These are phyloP conservation scores for Pseudogymnoascus destructans DNA, from an alignment of 2,329 filamentous ascomycete genomes.

Conservation along the genomic window DNA sequence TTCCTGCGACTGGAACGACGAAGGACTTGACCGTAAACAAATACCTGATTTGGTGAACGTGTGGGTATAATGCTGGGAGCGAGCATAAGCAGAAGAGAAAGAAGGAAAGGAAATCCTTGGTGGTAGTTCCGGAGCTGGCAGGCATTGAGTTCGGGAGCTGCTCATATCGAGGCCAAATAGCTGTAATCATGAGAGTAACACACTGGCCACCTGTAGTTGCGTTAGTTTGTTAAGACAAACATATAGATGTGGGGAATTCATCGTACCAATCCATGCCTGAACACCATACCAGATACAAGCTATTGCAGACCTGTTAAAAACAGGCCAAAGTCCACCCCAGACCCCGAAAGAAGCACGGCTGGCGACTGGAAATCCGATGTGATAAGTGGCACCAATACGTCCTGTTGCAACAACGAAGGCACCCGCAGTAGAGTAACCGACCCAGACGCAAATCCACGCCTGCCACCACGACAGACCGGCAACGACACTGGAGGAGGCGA, in stretches of 20 bases:
- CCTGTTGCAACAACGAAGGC: constrained; percentile 66
- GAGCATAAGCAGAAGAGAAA: constrained; percentile 77
- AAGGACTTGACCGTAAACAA: constrained; percentile 84
- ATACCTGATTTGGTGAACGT: constrained; percentile 77
- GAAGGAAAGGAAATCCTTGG: constrained; percentile 65
- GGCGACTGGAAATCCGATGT: constrained; percentile 79
- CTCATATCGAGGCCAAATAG: constrained; percentile 57
- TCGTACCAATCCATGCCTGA: constrained; percentile 54
- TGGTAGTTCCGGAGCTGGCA: constrained; percentile 53
- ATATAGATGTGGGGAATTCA: neutral
- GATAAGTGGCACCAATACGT: constrained; percentile 74
- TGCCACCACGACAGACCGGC: constrained; percentile 82
- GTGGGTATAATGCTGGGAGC: constrained; percentile 77
- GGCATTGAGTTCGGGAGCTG: constrained; percentile 56
- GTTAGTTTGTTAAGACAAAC: neutral
- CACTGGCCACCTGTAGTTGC: constrained; percentile 51
- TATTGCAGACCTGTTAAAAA: constrained; percentile 80
- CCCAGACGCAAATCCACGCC: constrained; percentile 76
- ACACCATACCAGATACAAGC: constrained; percentile 77
- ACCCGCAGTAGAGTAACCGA: constrained; percentile 68
- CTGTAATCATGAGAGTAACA: constrained; percentile 75
- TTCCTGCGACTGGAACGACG: constrained; percentile 68
- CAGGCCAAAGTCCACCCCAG: constrained; percentile 79
- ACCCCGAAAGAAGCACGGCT: constrained; percentile 71
- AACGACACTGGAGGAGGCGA: constrained; percentile 69